These are phyloP conservation scores for Phaseolus coccineus DNA, from an alignment of 331 rosid species.

Conservation along the genomic window DNA sequence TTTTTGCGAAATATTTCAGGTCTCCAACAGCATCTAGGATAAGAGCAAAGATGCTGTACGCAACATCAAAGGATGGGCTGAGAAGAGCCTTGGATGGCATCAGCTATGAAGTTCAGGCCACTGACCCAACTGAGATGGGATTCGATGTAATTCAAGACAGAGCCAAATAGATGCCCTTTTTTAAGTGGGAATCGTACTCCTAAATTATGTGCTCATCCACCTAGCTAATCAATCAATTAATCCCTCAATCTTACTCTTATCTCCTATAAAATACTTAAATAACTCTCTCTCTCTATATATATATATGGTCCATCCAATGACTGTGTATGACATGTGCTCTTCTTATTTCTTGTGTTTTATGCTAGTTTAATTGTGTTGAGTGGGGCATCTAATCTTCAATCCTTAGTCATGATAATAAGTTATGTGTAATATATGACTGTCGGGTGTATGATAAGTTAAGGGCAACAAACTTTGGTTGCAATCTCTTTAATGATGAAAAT, in stretches of 20 bases:
- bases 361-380: conserved; percentile 39
- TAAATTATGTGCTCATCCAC: conserved; percentile 37
- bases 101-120: conserved; percentile 90
- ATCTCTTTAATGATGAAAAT: conserved; percentile 39
- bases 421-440: conserved; percentile 39
- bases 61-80: conserved; percentile 94
- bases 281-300: conserved; percentile 3
- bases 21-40: conserved; percentile 95
- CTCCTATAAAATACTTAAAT: conserved; percentile 13
- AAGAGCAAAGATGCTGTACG: conserved; percentile 93
- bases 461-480: conserved; percentile 39
- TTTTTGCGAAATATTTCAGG: conserved; percentile 51
- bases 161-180: conserved; percentile 46
- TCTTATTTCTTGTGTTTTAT: background rate
- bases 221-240: conserved; percentile 23
- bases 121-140: conserved; percentile 98
- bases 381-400: conserved; percentile 51
- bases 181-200: background rate
- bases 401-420: conserved; percentile 33
- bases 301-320: conserved; percentile 28
- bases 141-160: conserved; percentile 77
- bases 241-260: conserved; percentile 40
- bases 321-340: conserved; percentile 46
- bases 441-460: conserved; percentile 47
- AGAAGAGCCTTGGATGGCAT: conserved; percentile 95